Evolutionary conservation across 1,284 basidiomycete species (phyloP), one percentile per base, ranked within the genome.

Genomic region (Fomitopsis pinicola): DNA sequence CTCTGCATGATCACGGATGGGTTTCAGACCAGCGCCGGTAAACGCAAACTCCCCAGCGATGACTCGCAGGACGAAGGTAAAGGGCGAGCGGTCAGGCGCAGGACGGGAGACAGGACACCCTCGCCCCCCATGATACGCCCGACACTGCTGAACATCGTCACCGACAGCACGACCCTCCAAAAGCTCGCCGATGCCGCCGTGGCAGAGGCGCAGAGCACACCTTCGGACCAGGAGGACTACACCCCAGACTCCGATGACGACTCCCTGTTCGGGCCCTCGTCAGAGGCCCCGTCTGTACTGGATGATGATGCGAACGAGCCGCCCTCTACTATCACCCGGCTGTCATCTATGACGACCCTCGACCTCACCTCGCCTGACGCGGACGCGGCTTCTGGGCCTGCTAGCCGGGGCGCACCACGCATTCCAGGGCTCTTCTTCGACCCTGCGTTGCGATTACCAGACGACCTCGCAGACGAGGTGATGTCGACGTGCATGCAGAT

Each of bases 341-440:
- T 50, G 6, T 57, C 56, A 15, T 46, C 33, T 8, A 9, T 36
- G 17, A 35, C 40, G 5, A 40, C 55, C 26, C 26, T 33, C 15
- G 38, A 57, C 30, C 10, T 42, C n/a, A 15, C 22, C 15, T 57
- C 30, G 44, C 42, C 26, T 17, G 9, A 33, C 19, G 36, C 5
- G 5, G 9, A 33, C 19, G 36, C 1, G 12, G 1, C 17, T 1
- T 19, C 9, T 22, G 40, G 45, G 61, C 73, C 58, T 26, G 72
- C 73, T 60, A 63, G 61, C 55, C 76, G 76, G 46, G 73, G 65
- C 14, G 76, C 75, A 0, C 86, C 86, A 2, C 77, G 80, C 9
- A 87, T 91, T 55, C 81, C 80, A 2, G 89, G 89, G 0, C 79
- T 91, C 2, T 86, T 82, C 73, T 86, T 87, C 70, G 71, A 82